Evolutionary conservation across 768 basidiomycete genomes (phyloP).

Genomic region (Termitomyces eurrhizus): DNA sequence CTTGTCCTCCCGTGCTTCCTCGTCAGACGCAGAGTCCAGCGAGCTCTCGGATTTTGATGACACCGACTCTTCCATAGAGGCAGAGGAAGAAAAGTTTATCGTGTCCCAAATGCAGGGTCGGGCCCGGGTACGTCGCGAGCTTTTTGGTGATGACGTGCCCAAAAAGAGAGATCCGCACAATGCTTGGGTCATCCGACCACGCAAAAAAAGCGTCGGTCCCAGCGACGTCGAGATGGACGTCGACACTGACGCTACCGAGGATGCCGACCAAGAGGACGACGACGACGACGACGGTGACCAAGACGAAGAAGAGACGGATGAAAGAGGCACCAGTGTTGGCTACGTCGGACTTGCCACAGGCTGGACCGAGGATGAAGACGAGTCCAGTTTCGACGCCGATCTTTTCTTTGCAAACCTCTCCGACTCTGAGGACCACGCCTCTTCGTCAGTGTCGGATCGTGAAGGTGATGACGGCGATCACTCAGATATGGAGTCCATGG

Average conservation of each 20-base stretch:
- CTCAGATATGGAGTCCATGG: conserved; percentile 36
- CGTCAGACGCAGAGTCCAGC: conserved; percentile 40
- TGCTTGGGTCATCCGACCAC: conserved; percentile 67
- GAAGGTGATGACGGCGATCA: conserved; percentile 43
- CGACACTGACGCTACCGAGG: conserved; percentile 56
- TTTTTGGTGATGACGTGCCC: conserved; percentile 47
- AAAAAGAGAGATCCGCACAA: conserved; percentile 40
- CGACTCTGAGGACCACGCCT: conserved; percentile 41
- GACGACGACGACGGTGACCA: conserved; percentile 35
- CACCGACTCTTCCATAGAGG: conserved; percentile 54
- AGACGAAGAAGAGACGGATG: conserved; percentile 48
- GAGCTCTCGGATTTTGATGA: conserved; percentile 39
- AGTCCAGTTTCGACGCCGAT: conserved; percentile 79
- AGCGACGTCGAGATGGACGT: conserved; percentile 65
- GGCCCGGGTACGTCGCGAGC: conserved; percentile 57
- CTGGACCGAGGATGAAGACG: conserved; percentile 73
- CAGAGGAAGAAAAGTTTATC: conserved; percentile 62
- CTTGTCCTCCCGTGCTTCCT: conserved; percentile 43
- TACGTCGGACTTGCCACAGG: conserved; percentile 69
- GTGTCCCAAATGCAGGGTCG: conserved; percentile 41
- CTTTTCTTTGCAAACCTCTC: conserved; percentile 80
- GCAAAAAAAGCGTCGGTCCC: conserved; percentile 64
- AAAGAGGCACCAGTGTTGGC: conserved; percentile 27
- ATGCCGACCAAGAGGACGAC: conserved; percentile 52
- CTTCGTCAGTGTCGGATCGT: conserved; percentile 22